phyloP scores from a whole-genome alignment of 805 yeast genomes.

The Teunomyces funiuensis region DNA sequence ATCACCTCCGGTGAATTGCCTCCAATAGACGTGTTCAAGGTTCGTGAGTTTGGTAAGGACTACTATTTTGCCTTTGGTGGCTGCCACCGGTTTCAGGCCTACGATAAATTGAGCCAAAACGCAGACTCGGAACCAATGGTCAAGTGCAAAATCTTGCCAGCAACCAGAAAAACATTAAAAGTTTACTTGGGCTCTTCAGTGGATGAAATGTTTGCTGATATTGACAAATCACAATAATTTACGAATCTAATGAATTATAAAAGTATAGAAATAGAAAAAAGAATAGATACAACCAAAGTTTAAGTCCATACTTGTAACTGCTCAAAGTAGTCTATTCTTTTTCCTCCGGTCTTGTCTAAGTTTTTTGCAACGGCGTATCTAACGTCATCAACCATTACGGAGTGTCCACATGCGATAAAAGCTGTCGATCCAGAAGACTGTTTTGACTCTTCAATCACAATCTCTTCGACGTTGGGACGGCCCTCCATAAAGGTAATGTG shows the following conservation, averaged over 20 bases:
- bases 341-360: conserved; percentile 32
- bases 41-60: conserved; percentile 59
- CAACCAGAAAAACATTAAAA: conserved; percentile 64
- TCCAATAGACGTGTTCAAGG: conserved; percentile 75
- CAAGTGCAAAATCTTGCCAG: conserved; percentile 70
- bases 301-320: conserved; percentile 71
- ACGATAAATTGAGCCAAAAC: conserved; percentile 53
- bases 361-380: conserved; percentile 48
- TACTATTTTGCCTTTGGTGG: conserved; percentile 87
- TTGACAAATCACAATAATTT: background rate
- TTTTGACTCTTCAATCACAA: conserved; percentile 38
- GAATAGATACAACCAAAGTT: background rate
- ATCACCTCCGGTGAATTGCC: conserved; percentile 68
- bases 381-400: conserved; percentile 54
- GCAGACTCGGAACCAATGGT: conserved; percentile 44
- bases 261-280: background rate
- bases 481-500: conserved; percentile 19
- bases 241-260: background rate
- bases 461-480: conserved; percentile 46
- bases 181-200: conserved; percentile 73
- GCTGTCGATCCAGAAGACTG: conserved; percentile 46
- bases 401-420: conserved; percentile 64
- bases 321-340: conserved; percentile 68
- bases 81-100: conserved; percentile 87
- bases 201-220: conserved; percentile 43